Evolutionary conservation across 352 stramenopile species (phyloP), one percentile per base, ranked within the genome.

Genomic region (Phytophthora tubulina): DNA sequence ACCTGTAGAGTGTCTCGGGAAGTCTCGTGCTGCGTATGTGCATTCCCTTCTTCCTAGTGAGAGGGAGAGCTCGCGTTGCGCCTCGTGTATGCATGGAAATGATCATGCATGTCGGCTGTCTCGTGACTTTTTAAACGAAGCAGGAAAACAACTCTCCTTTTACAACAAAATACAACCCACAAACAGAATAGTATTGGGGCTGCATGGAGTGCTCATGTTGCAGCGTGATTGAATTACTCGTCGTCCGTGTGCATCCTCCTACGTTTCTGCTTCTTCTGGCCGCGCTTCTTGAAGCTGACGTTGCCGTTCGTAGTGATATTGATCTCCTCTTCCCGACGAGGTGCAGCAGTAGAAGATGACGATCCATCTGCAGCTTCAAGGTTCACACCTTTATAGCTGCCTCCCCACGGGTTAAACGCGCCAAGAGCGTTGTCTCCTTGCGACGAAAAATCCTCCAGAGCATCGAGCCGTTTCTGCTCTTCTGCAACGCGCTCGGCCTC

Each of bases 381-480:
- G 15, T 92, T 78, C 6, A 96, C 85, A 30, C 89, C 89, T 56
- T 96, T 96, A 75, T 96, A 96, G 60, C 67, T 93, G 15, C 89
- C 89, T 44, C 89, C 89, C 81, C 83, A 96, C 27, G 89, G 89
- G 42, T 95, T 96, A 66, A 89, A 96, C 21, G 89, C 89, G 3
- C 84, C 87, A 2, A 96, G 65, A 1, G 89, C 89, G 36, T 96
- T 85, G 61, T 96, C 87, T 35, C 83, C 85, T 68, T 93, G 84
- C 1, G 70, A 60, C 4, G 81, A 85, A 35, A 90, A 83, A 56
- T 93, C 87, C 17, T 94, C 87, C 4, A 94, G 70, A 2, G 84
- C 76, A 49, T 95, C 78, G 2, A 80, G 61, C 10, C 77, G 76
- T 52, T 83, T 86, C 65, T 91, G 77, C 39, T 91, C 80, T 38